Evolutionary conservation across 2,329 filamentous ascomycete genomes (phyloP), one percentile per base, ranked within the genome.

Genomic region (Alternaria alternata): DNA sequence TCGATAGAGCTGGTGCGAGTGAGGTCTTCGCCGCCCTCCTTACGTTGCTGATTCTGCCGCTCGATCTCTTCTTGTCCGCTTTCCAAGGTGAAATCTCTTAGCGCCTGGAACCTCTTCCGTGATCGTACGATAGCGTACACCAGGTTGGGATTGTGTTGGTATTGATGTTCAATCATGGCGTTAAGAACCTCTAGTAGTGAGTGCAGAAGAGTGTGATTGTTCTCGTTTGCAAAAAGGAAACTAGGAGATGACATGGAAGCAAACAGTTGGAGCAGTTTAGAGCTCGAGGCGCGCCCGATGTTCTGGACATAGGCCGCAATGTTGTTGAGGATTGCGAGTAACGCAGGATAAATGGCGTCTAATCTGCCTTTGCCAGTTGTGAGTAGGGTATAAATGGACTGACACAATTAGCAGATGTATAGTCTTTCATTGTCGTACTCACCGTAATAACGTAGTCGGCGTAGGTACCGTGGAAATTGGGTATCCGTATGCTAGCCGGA

Each of bases 291-390:
- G 4, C 88, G 83, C 51, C 91, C 92, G 11, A 98, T 81, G 22
- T 90, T 87, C 72, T 95, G 88, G 5, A 95, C 83, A 74, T 96
- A 92, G 16, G 95, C 90, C 11, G 94, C 89, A 64, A 97, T 89
- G 72, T 99, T 99, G 78, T 95, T 95, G 71, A 99, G 91, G 46
- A 98, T 92, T 0, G 94, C 93, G 44, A 99, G 81, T 4, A 99
- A 84, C 1, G 95, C 93, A 16, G 94, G 94, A 74, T 98, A 98
- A 32, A 98, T 91, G 12, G 93, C 92, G 46, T 94, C 91, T 7
- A 98, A 85, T 66, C 91, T 94, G 53, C 93, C 93, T 80, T 97
- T 94, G 73, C 93, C 96, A 5, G 89, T 91, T 0, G 93, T 95
- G 72, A 98, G 96, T 63, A 99, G 86, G 30, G 87, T 92, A 75